Percentiles rank a stretch among this genome's conserved stretches.
Evolutionary conservation across 2,329 filamentous ascomycete species (phyloP).

Genomic region (Alternaria consortialis): DNA sequence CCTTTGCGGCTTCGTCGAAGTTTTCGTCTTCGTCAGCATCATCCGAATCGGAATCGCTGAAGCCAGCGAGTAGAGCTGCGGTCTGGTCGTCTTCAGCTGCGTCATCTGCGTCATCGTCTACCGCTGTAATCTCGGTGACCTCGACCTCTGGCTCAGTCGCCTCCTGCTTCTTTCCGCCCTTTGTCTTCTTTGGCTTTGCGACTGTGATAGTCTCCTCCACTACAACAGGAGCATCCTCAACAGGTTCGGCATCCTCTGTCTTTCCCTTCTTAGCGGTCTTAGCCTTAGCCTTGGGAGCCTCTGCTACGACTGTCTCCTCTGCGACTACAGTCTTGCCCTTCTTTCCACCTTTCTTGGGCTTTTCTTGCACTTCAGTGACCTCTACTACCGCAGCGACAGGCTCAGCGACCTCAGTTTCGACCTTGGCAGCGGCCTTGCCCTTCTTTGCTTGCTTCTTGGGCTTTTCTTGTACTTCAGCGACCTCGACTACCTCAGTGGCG

Average conservation of each 20-base stretch:
- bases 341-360: conserved; percentile 28
- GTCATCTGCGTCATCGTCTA: conserved; percentile 28
- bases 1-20: conserved; percentile 49
- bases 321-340: conserved; percentile 23
- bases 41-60: conserved; percentile 56
- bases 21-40: conserved; percentile 48
- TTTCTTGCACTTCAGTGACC: conserved; percentile 16
- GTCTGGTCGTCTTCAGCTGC: conserved; percentile 57
- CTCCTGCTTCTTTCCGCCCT: conserved; percentile 26
- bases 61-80: conserved; percentile 61
- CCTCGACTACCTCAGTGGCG: conserved; percentile 13
- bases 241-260: conserved; percentile 22
- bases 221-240: conserved; percentile 17
- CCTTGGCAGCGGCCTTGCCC: conserved; percentile 16
- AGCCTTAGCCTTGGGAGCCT: conserved; percentile 29
- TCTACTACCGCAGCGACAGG: conserved; percentile 10
- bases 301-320: conserved; percentile 17
- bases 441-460: conserved; percentile 30
- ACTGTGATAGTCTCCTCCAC: conserved; percentile 16
- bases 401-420: conserved; percentile 8
- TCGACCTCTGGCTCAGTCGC: conserved; percentile 22
- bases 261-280: conserved; percentile 35
- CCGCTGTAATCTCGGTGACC: conserved; percentile 21
- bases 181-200: conserved; percentile 33
- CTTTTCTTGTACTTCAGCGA: conserved; percentile 18